A percentile compares a stretch with the other conserved stretches of the same genome.
These are phyloP conservation scores for Eutrema japonicum DNA, from an alignment of 345 rosid species.

Conservation along the genomic window DNA sequence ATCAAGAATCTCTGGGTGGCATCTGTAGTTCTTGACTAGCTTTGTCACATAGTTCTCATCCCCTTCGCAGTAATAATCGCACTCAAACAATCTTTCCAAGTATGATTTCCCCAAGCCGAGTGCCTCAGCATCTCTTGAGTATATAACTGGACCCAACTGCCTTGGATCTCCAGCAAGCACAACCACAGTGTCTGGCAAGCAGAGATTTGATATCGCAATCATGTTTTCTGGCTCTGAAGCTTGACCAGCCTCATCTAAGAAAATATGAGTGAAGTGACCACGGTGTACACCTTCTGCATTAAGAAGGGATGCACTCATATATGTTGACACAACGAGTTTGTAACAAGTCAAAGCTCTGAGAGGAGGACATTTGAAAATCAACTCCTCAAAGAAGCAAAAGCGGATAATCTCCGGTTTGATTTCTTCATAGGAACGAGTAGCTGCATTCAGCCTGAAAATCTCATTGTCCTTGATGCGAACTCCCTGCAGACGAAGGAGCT, in stretches of 20 bases:
- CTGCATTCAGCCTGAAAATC: conserved; percentile 86
- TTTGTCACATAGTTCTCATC: conserved; percentile 76
- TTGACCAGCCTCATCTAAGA: conserved; percentile 96
- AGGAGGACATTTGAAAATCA: conserved; percentile 74
- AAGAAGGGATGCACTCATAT: conserved; percentile 84
- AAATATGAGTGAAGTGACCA: conserved; percentile 91
- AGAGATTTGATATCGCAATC: conserved; percentile 70
- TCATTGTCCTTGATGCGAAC: conserved; percentile 56
- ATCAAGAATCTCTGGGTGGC: conserved; percentile 79
- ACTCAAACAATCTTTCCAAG: conserved; percentile 77
- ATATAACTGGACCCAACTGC: conserved; percentile 93
- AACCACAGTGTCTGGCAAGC: conserved; percentile 69
- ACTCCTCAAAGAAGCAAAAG: conserved; percentile 75
- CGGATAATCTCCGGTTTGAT: conserved; percentile 60
- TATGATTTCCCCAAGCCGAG: conserved; percentile 77
- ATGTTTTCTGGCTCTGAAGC: conserved; percentile 97
- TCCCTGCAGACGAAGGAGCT: conserved; percentile 55
- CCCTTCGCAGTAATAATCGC: conserved; percentile 51
- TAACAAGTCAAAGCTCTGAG: conserved; percentile 54
- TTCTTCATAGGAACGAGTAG: conserved; percentile 72
- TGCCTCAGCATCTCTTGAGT: conserved; percentile 66
- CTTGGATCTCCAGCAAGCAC: conserved; percentile 97
- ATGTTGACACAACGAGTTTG: conserved; percentile 75
- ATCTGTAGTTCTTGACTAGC: conserved; percentile 75
- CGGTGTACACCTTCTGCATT: conserved; percentile 70